Base-by-base conservation (phyloP, 2,329 filamentous ascomycete genomes). In the Scortechinia acanthostroma region DNA sequence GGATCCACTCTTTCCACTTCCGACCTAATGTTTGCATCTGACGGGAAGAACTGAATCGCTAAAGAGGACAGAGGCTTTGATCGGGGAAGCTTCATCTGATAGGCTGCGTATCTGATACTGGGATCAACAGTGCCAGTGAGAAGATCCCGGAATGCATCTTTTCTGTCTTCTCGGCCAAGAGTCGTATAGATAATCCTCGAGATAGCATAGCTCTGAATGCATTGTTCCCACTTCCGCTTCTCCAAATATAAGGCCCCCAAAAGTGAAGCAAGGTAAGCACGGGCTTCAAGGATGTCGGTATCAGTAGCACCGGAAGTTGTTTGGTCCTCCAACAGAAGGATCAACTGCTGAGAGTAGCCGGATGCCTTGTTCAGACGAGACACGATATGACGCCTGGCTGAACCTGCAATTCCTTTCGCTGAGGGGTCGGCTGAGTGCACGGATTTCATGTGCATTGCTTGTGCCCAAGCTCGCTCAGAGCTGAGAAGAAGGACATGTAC, bases 361-460 rank as follows among this genome's bases (percentile, higher is more conserved):
- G 82, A 76, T 15, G 88, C 90, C 66, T 96, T 96, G 55, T 82
- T 77, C 33, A 97, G 71, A 45, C 91, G 81, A 14, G 91, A 95
- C 46, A 94, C 80, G 30, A 97, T 93, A 63, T 98, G 91, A 45
- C 85, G 85, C 58, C 90, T 83, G 16, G 88, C 86, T 44, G 85
- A 80, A 48, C 90, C 86, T 21, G 83, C 78, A 51, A 95, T 86
- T 43, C 83, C 84, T 62, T 88, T 87, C 17, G 13, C 3, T 16
- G n/a, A 42, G 49, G 83, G 81, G 54, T 93, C 88, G 54, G 86
- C 77, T 30, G 87, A 79, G 60, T 94, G 88, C 17, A 80, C 71
- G 3, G 88, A 78, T 65, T 95, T 96, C 76, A 96, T 89, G 59
- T 86, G 82, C 90, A 97, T 94, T 47, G 91, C 91, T 63, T 95